Conservation (phyloP, 2,329 filamentous ascomycete species). For the Xylariaceae sp. region DNA sequence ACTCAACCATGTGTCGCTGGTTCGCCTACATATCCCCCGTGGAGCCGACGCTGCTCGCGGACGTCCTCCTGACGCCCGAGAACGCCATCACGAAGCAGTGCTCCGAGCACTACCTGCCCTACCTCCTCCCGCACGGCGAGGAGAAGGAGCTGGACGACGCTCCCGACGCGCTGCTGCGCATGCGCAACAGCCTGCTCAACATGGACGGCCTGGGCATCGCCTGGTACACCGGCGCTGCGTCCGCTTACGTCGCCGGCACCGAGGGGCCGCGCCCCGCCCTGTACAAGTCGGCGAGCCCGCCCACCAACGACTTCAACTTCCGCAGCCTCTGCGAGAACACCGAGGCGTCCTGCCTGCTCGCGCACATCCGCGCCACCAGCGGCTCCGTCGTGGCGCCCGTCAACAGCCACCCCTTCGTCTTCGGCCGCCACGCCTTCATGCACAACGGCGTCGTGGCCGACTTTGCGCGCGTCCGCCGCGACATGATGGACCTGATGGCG, state of each 20-base stretch:
- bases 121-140: background rate
- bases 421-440: conserved; percentile 17
- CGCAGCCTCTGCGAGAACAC: conserved; percentile 1
- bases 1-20: background rate
- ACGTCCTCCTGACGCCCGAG: background rate
- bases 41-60: background rate
- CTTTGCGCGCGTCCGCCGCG: background rate
- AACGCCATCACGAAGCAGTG: background rate
- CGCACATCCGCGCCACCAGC: background rate
- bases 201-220: background rate
- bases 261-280: background rate
- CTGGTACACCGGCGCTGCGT: background rate
- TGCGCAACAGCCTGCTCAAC: background rate
- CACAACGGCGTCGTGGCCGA: conserved; percentile 5
- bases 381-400: conserved; percentile 3
- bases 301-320: conserved; percentile 1
- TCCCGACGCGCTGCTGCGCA: background rate
- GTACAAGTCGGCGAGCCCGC: background rate
- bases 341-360: background rate
- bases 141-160: background rate
- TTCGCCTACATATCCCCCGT: background rate
- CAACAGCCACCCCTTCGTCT: conserved; percentile 7
- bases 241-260: background rate
- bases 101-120: background rate
- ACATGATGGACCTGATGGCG: background rate